Evolutionary conservation across 495 filamentous ascomycete species (phyloP).

Genomic region (Lasiosphaeris hirsuta): DNA sequence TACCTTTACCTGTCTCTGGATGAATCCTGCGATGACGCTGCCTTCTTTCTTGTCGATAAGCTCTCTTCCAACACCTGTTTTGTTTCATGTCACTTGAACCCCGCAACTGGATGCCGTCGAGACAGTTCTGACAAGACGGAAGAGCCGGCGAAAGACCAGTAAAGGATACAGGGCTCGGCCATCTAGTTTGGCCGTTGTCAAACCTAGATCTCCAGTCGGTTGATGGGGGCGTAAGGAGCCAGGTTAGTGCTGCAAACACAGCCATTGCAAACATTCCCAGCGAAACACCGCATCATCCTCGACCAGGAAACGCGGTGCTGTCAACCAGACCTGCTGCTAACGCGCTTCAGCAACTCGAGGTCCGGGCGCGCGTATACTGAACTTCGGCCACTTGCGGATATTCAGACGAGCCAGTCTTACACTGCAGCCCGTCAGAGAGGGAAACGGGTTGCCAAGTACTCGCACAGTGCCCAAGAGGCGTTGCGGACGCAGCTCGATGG

Average conservation of each 20-base stretch:
- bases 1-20: conserved; percentile 14
- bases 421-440: too few relatives aligned
- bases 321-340: too few relatives aligned
- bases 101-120: not conserved
- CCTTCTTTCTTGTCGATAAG: not conserved
- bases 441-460: conserved; percentile 12
- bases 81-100: conserved; percentile 10
- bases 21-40: conserved; percentile 16
- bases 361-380: too few relatives aligned
- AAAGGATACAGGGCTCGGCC: not conserved
- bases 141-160: not conserved
- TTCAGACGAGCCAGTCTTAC: too few relatives aligned
- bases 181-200: not conserved
- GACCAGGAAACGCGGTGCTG: too few relatives aligned
- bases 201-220: too few relatives aligned
- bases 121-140: conserved; percentile 1
- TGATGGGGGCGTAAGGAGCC: too few relatives aligned
- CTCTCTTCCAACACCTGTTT: conserved; percentile 4
- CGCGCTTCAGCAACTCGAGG: too few relatives aligned
- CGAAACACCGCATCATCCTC: too few relatives aligned
- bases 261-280: too few relatives aligned
- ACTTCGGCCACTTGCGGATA: too few relatives aligned
- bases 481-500: conserved; percentile 18
- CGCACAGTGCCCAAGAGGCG: conserved; percentile 21
- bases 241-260: too few relatives aligned